A percentile compares a stretch with the other conserved stretches of the same genome.
Conservation (phyloP, 108 stramenopile species). For the Nannochloropsis salina region DNA sequence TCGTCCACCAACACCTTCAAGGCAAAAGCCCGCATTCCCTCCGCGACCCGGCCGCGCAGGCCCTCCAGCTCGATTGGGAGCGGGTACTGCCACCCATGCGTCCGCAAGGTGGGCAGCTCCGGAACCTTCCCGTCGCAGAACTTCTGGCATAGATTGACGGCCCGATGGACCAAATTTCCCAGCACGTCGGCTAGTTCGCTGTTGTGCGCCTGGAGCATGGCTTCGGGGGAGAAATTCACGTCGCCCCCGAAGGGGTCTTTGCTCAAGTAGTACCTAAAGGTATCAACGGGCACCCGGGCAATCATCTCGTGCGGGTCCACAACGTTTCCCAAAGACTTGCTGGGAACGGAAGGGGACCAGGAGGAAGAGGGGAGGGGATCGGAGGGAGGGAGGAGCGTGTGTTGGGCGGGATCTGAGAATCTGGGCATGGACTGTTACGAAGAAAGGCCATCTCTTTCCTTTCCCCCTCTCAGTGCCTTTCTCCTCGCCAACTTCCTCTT, state of each 20-base stretch:
- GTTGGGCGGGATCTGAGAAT: neutral
- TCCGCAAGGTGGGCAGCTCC: slow-evolving; percentile 42
- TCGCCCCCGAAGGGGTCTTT: slow-evolving; percentile 91
- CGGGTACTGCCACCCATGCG: neutral
- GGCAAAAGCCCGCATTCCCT: neutral
- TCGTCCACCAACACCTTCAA: slow-evolving; percentile 37
- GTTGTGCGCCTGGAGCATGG: slow-evolving; percentile 85
- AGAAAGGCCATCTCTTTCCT: neutral
- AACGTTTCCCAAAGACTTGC: slow-evolving; percentile 93
- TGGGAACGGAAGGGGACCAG: neutral
- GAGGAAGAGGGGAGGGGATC: neutral
- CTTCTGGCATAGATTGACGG: slow-evolving; percentile 71
- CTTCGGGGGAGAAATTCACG: slow-evolving; percentile 71
- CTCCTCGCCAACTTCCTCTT: neutral
- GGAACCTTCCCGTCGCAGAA: slow-evolving; percentile 79
- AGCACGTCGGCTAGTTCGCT: slow-evolving; percentile 86
- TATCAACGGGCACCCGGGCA: slow-evolving; percentile 76
- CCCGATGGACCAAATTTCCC: slow-evolving; percentile 93
- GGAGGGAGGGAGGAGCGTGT: neutral
- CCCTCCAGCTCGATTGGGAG: neutral
- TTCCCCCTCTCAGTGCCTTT: neutral
- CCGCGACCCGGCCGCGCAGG: neutral
- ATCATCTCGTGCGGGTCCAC: slow-evolving; percentile 92
- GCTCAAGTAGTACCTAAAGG: slow-evolving; percentile 76
- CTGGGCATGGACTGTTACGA: neutral